Conservation (phyloP, 2,329 filamentous ascomycete species). For the Pestalotiopsis sp. region DNA sequence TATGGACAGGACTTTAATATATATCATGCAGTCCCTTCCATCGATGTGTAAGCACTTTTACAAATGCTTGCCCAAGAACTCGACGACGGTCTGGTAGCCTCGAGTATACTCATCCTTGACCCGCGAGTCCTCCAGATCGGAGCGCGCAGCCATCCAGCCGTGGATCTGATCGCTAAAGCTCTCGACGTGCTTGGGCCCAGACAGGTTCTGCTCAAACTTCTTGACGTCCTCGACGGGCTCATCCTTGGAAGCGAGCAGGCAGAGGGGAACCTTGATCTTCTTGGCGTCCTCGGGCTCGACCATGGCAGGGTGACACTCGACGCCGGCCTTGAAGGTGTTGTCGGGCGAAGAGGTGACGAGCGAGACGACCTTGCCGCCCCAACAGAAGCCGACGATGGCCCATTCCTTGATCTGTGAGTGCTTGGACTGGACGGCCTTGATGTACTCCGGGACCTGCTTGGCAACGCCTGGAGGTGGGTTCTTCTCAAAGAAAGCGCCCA, state of each 20-base stretch:
- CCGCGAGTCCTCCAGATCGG: constrained; percentile 57
- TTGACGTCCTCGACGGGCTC: constrained; percentile 59
- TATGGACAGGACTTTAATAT: too few species aligned
- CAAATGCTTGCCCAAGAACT: constrained; percentile 58
- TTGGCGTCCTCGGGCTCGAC: constrained; percentile 64
- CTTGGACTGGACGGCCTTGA: constrained; percentile 53
- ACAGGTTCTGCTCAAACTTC: constrained; percentile 57
- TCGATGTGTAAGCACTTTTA: constrained; percentile 15
- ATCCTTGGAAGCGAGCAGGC: constrained; percentile 68
- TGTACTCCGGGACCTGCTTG: constrained; percentile 54
- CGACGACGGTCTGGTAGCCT: constrained; percentile 61
- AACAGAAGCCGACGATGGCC: constrained; percentile 69
- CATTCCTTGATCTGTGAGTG: constrained; percentile 60
- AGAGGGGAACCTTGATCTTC: constrained; percentile 62
- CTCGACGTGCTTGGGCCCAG: constrained; percentile 62
- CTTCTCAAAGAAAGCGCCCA: constrained; percentile 61
- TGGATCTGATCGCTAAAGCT: constrained; percentile 70
- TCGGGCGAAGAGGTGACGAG: constrained; percentile 50
- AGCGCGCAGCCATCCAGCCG: constrained; percentile 74
- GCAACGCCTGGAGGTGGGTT: constrained; percentile 51
- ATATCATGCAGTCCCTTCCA: too few species aligned
- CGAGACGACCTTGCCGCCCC: constrained; percentile 70
- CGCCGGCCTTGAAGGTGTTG: constrained; percentile 59
- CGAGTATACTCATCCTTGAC: constrained; percentile 65
- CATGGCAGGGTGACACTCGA: constrained; percentile 63